Percentiles rank a stretch among this genome's conserved stretches.
Conservation (phyloP, 2,329 filamentous ascomycete species). For the Aspergillus awamori region DNA sequence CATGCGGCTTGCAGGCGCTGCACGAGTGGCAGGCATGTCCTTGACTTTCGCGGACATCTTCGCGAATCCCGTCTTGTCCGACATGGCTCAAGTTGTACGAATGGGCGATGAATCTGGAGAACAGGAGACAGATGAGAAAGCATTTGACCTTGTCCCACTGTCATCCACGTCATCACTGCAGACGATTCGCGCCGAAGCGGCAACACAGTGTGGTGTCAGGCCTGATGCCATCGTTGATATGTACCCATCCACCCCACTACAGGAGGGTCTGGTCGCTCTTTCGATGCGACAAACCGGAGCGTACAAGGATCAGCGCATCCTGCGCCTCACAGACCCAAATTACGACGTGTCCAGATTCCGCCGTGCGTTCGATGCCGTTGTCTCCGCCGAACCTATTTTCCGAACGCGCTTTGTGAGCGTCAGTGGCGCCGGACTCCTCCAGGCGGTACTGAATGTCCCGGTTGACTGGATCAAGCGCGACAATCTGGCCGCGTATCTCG, state of each 20-base stretch:
- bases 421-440: not conserved
- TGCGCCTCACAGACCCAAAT: not conserved
- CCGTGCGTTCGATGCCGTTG: not conserved
- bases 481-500: not conserved
- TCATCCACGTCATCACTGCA: not conserved
- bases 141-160: not conserved
- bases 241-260: not conserved
- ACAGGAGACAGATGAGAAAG: not conserved
- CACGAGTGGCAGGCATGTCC: not conserved
- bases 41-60: not conserved
- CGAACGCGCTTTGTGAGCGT: too few relatives aligned
- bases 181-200: not conserved
- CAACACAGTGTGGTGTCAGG: not conserved
- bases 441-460: not conserved
- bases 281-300: not conserved
- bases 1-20: conserved; percentile 2
- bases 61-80: not conserved
- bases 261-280: not conserved
- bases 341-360: not conserved
- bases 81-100: not conserved
- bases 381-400: not conserved
- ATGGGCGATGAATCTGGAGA: not conserved
- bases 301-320: not conserved
- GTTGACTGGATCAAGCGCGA: not conserved
- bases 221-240: not conserved